Percentiles rank a stretch among this genome's conserved stretches.
Evolutionary conservation across 1,284 basidiomycete genomes (phyloP).

Genomic region (Erythrobasidium hasegawianum): DNA sequence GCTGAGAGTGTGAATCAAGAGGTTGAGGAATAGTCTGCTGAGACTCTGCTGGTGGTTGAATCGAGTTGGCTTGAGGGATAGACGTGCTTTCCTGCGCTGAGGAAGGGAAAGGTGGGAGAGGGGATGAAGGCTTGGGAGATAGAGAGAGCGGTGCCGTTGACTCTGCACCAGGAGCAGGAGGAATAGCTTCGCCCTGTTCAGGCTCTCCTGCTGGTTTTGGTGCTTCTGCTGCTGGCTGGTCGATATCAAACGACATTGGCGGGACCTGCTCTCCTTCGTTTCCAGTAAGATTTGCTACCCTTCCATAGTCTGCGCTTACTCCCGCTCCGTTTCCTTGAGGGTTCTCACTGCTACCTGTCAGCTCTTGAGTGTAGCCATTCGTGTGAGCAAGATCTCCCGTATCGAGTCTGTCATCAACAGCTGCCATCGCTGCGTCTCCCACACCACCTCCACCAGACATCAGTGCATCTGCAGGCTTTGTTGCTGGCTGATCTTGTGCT

Average conservation of each 20-base stretch:
- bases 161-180: conserved; percentile 15
- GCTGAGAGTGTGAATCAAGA: no score
- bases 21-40: no score
- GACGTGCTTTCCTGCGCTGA: background rate
- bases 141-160: background rate
- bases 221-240: conserved; percentile 26
- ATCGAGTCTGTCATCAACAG: conserved; percentile 29
- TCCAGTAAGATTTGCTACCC: conserved; percentile 10
- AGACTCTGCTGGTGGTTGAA: no score
- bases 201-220: conserved; percentile 6
- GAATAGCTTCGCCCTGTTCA: conserved; percentile 11
- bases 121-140: no score
- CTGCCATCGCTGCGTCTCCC: conserved; percentile 34
- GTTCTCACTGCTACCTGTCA: background rate
- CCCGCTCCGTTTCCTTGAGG: background rate
- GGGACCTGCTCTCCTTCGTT: conserved; percentile 13
- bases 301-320: conserved; percentile 15
- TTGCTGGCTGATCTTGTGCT: conserved; percentile 1
- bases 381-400: conserved; percentile 23
- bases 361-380: conserved; percentile 18
- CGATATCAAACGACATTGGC: conserved; percentile 27
- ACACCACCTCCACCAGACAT: background rate
- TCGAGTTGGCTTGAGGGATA: background rate
- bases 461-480: conserved; percentile 1
- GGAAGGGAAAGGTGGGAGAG: background rate